Evolutionary conservation across 257 asterid genomes (phyloP), one percentile per base, ranked within the genome.

Genomic region (Lantana camara): DNA sequence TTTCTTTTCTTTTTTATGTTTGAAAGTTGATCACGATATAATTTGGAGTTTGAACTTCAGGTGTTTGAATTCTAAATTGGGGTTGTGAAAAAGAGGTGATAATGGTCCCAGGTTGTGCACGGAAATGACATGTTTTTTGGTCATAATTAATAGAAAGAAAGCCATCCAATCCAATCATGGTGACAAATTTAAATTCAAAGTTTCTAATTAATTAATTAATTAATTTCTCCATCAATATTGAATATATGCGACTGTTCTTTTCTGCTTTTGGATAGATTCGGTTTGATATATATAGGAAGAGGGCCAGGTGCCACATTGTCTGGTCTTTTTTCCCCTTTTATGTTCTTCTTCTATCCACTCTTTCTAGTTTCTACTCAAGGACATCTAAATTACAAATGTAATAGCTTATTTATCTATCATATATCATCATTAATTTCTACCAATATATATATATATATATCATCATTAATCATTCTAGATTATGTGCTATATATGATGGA

Each of bases 211-310:
- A 54, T 66, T 76, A n/a, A n/a, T 58, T 66, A 62, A 54, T 66
- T 76, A 57, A 54, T 66, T 76, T 54, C 54, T 70, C 61, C 59
- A n/a, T n/a, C n/a, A 67, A 27, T 61, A 38, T 63, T 73, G 71
- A 66, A 82, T 68, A 76, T 71, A 73, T 79, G 74, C 79, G 22
- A 41, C 20, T 52, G 73, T 76, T 76, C 56, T 50, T 78, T 67
- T 81, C 82, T 57, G 56, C 72, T 70, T 70, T 75, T 60, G 54
- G 55, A 59, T 21, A 29, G 57, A 73, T 79, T 71, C 40, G 40
- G 7, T 76, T 69, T 52, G 57, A 66, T 58, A 1, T 17, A 42
- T 22, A 15, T 47, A 47, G 55, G 65, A 69, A 24, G 53, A 45
- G 24, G n/a, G n/a, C 12, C 15, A 58, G 35, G 16, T 54, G 5